Evolutionary conservation across 1,284 basidiomycete species (phyloP).

Genomic region (Schizophyllum amplum): DNA sequence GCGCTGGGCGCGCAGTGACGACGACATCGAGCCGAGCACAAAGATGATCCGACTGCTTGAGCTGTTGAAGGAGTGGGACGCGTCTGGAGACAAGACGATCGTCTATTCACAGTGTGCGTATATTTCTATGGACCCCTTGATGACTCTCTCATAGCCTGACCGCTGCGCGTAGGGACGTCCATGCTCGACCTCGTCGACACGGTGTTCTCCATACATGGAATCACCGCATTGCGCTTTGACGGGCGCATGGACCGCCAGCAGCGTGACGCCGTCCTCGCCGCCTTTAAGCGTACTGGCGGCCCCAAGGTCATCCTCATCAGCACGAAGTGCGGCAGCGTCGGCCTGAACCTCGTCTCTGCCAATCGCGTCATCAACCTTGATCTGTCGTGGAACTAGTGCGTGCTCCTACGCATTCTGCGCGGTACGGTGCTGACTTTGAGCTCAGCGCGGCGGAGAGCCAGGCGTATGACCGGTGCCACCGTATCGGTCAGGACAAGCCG

Average conservation of each 20-base stretch:
- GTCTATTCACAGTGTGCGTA: conserved; percentile 62
- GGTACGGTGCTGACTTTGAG: conserved; percentile 3
- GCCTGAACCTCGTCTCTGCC: conserved; percentile 56
- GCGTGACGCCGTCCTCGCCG: conserved; percentile 39
- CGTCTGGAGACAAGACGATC: conserved; percentile 58
- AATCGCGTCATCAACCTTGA: conserved; percentile 68
- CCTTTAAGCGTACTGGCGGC: conserved; percentile 45
- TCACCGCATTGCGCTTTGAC: conserved; percentile 54
- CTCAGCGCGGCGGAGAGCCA: conserved; percentile 48
- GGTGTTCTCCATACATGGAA: conserved; percentile 46
- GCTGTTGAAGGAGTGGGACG: conserved; percentile 51
- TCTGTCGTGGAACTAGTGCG: conserved; percentile 53
- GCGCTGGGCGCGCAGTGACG: conserved; percentile 46
- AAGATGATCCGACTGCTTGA: conserved; percentile 57
- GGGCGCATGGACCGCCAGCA: conserved; percentile 50
- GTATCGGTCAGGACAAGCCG: conserved; percentile 62
- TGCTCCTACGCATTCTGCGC: not conserved
- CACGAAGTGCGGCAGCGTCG: conserved; percentile 62
- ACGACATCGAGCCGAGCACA: conserved; percentile 53
- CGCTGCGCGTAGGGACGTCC: conserved; percentile 49
- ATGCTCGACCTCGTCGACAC: conserved; percentile 60
- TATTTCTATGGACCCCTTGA: not conserved
- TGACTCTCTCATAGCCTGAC: not conserved
- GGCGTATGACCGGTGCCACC: conserved; percentile 59
- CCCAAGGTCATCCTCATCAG: conserved; percentile 59